Evolutionary conservation across 345 rosid species (phyloP), one percentile per base, ranked within the genome.

Genomic region (Bruguiera gymnorhiza): DNA sequence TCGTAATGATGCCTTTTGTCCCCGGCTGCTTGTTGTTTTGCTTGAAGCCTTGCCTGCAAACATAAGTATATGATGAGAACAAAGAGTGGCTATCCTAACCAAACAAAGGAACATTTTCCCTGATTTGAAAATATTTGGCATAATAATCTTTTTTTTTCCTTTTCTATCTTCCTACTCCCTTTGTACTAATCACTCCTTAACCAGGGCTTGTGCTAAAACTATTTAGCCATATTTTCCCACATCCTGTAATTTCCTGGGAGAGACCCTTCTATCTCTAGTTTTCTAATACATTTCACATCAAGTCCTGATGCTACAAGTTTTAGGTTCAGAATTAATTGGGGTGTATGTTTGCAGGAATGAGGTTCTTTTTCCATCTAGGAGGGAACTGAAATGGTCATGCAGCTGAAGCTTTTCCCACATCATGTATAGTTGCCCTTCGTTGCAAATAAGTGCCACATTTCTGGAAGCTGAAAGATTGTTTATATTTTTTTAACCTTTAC

Each of bases 31-130:
- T 76, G 77, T 76, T 95, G 98, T 79, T 90, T 95, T 31, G 96
- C 97, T 87, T 95, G 98, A 78, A 95, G 97, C 73, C 99, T 81
- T 2, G 99, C 73, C 93, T 88, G 84, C 30, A 71, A 68, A 73
- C 43, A 62, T 52, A 67, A 75, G 18, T 15, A 48, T 70, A 24
- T 43, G 4, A 62, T 19, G 48, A 51, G 68, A 15, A 72, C n/a
- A 27, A 20, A 37, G 23, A 58, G 13, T 43, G 26, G 52, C 4
- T 9, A 74, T 26, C 66, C 60, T 62, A 55, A 55, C 59, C 13
- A 3, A 23, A 55, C 4, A 23, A 55, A 55, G 37, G 29, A 11
- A 63, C n/a, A 26, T 54, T 48, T 29, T 59, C 59, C 30, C 7
- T 32, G 26, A 52, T 26, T 5, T 4, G 8, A 21, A 60, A 46